Base-by-base conservation (phyloP, 805 yeast species). In the Dipodascus albidus region DNA sequence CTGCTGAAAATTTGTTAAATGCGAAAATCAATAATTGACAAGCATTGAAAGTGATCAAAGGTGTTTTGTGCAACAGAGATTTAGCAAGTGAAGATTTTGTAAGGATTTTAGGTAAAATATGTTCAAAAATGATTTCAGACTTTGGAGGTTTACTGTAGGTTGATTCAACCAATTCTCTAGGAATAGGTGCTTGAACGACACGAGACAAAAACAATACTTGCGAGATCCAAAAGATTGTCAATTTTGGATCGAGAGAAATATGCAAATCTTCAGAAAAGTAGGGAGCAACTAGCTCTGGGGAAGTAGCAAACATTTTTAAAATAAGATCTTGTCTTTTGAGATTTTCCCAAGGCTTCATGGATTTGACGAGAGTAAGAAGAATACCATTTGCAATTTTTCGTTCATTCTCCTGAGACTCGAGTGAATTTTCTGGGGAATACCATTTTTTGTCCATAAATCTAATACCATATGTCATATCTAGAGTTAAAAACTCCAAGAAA, bases 221-320 rank as follows among this genome's bases (percentile, higher is more conserved):
- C 4, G 93, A 85, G 49, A 88, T 73, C 89, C 95, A 90, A 70
- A 85, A 87, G 11, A 91, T 82, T 1, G 91, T 74, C 53, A 85
- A 69, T 50, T 82, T 79, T 0, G 97, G 96, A 56, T 86, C 95
- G 62, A 86, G 84, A 58, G 80, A 74, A 27, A 58, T 56, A 2
- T 58, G 57, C 31, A 63, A 23, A 38, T 44, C 49, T 1, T 52
- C 48, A 2, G 59, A 60, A 52, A 66, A 59, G 59, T 84, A 90
- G 1, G 89, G 85, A 1, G 87, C 81, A 1, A 86, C 74, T 21
- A 91, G 70, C 61, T 89, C 96, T 1, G 87, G 85, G 44, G 79
- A 72, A 35, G 70, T 63, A 2, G 67, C 56, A 41, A 91, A 69
- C 17, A 85, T 74, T 11, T 67, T 63, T 4, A 80, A 61, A 0